Evolutionary conservation across 176 grass and related monocot species (phyloP).

Genomic region (Tillandsia leiboldiana): DNA sequence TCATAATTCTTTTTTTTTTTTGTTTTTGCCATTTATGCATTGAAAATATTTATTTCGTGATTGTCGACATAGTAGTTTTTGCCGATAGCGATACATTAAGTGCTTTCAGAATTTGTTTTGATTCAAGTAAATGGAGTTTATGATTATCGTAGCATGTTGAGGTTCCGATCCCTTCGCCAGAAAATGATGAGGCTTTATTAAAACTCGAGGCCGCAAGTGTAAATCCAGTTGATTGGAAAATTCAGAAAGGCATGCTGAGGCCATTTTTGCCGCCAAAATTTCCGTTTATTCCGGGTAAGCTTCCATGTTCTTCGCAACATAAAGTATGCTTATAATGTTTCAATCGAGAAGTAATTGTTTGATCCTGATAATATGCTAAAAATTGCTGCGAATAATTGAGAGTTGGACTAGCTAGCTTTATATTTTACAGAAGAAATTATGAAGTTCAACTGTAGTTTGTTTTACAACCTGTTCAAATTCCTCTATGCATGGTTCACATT

Average conservation of each 20-base stretch:
- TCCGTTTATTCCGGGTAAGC: slow-evolving; percentile 43
- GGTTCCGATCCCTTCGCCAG: slow-evolving; percentile 24
- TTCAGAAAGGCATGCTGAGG: slow-evolving; percentile 41
- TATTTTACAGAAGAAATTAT: too few species aligned
- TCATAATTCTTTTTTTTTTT: too few species aligned
- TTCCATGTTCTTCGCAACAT: background rate
- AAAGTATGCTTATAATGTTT: background rate
- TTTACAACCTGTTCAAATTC: too few species aligned
- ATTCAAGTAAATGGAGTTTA: background rate
- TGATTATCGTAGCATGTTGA: slow-evolving; percentile 27
- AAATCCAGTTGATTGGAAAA: slow-evolving; percentile 39
- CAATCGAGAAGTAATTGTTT: background rate
- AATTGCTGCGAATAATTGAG: too few species aligned
- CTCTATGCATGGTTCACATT: too few species aligned
- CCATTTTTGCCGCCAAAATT: slow-evolving; percentile 37
- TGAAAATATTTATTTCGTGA: too few species aligned
- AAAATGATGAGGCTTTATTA: slow-evolving; percentile 33
- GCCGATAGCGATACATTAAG: background rate
- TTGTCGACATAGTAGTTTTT: background rate
- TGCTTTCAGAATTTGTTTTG: background rate
- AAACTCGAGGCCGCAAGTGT: slow-evolving; percentile 42
- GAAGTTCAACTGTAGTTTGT: too few species aligned
- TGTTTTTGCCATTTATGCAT: too few species aligned
- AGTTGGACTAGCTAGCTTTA: too few species aligned
- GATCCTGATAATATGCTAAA: too few species aligned